Evolutionary conservation across 1,284 basidiomycete species (phyloP), one percentile per base, ranked within the genome.

Genomic region (Pseudozyma thailandica): DNA sequence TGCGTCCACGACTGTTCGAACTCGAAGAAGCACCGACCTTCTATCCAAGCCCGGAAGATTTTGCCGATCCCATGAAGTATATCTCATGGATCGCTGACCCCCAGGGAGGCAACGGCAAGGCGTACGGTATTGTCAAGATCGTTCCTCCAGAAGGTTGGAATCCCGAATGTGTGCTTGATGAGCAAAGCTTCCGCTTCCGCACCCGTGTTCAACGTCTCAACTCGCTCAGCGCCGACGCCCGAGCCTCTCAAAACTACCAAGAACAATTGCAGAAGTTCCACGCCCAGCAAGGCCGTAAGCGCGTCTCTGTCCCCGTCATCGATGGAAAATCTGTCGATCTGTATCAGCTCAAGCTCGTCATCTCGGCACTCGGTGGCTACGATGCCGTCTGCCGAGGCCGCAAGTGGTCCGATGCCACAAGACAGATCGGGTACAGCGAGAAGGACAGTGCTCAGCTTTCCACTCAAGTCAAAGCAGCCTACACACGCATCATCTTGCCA

Each of bases 91-190:
- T 77, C 39, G 75, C 89, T 55, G 92, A 96, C 76, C 88, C 91
- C 8, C 87, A 90, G 49, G 85, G 88, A 33, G 78, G 81, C 23
- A 81, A 84, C 38, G 94, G 91, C 0, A 88, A 87, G 77, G 85
- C 88, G 45, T 93, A 89, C 81, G 96, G 96, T 28, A 94, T 99
- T 77, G 94, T 92, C 85, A 99, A 99, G 86, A 90, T 99, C 63
- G 88, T 98, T 20, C 96, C 96, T 58, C 96, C 96, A 1, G 86
- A 88, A 61, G 92, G 89, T 33, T 98, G 96, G 96, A 88, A 90
- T 75, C 95, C 97, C 89, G 93, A 94, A 15, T 98, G 97, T 83
- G 90, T 92, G n/a, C 91, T 94, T 42, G 91, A 98, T 82, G 93
- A 93, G 47, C 84, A 95, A 91, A 86, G 86, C 60, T 94, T 94